Evolutionary conservation across 1,284 basidiomycete species (phyloP), one percentile per base, ranked within the genome.

Genomic region (Inonotus hispidus): DNA sequence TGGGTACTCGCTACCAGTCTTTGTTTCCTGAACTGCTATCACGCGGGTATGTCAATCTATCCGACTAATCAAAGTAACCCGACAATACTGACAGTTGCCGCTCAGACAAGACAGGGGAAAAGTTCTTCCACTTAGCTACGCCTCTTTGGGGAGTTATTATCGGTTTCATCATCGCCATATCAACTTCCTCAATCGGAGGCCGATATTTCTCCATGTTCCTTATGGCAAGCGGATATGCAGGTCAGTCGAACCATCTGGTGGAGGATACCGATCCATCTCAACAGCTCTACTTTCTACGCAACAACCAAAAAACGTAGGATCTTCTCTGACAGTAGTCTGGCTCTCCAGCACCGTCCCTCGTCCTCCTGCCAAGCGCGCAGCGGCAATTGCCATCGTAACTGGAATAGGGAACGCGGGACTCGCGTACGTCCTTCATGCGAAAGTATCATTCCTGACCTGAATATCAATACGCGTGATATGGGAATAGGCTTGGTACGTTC

Each of bases 191-290:
- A 3, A 76, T 77, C 3, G 80, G 74, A 0, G 83, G 76, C 3
- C 79, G 87, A 56, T 89, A 89, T 65, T 73, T 88, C 41, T 77
- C 82, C 0, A 74, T 88, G 69, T 89, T 88, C 73, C 72, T 87
- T 19, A 84, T 87, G 83, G 79, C 84, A 25, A 55, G 14, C 19
- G 53, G 53, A 14, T 43, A 41, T 13, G 53, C 53, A 38, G 53
- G 53, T 43, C 14, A 19, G 53, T 32, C 32, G 8, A 4, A 8
- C 8, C 32, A 32, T 32, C 32, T 4, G 8, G n/a, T n/a, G 3
- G 32, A 32, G 8, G 4, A 32, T 32, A 32, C 32, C 32, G 8
- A 32, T 32, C 32, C 8, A 32, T 32, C 32, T 32, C 8, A 32
- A 32, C 32, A 32, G 8, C 8, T 32, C 23, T 16, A 23, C 49